Evolutionary conservation across 2,329 filamentous ascomycete species (phyloP), one percentile per base, ranked within the genome.

Genomic region (Cercospora sojina): DNA sequence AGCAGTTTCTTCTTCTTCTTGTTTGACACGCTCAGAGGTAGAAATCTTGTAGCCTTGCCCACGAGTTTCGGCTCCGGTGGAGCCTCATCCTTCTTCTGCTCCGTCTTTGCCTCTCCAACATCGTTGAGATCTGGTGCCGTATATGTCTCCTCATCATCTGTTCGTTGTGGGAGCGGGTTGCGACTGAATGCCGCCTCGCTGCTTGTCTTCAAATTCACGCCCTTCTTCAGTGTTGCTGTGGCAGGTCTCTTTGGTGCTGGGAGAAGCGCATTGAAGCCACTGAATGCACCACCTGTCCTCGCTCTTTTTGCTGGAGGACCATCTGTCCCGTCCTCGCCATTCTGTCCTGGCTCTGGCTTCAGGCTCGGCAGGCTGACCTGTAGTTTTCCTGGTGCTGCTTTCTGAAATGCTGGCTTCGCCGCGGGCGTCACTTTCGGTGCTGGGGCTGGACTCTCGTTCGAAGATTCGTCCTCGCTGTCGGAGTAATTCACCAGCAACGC

Each of bases 1-100:
- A 59, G n/a, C 10, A 63, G 89, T 80, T 90, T 92, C 80, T 91
- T 92, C 69, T 86, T 86, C 31, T 88, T 84, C 69, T 90, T 92
- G 68, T 91, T 86, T 16, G 89, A 87, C 13, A 97, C 93, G 0
- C 93, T 97, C 41, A 97, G 82, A 3, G 94, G 94, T 76, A 89
- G 91, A 79, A 98, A 97, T 87, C 92, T 91, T 78, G 93, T 87
- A 12, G 92, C 87, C 72, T 93, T 95, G 20, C 91, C 91, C 2
- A 89, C 86, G 13, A 91, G 79, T 79, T 91, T 90, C 16, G 90
- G 85, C 65, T 90, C 83, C n/a, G 84, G 41, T 23, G 85, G 27
- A 1, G 64, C 53, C 7, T 67, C 67, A 10, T 59, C 60, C 23
- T 67, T 31, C 20, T 87, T 73, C 87, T 83, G 27, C 53, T 38